Evolutionary conservation across 441 rosid species (phyloP).

Genomic region (Croton laevigatus): DNA sequence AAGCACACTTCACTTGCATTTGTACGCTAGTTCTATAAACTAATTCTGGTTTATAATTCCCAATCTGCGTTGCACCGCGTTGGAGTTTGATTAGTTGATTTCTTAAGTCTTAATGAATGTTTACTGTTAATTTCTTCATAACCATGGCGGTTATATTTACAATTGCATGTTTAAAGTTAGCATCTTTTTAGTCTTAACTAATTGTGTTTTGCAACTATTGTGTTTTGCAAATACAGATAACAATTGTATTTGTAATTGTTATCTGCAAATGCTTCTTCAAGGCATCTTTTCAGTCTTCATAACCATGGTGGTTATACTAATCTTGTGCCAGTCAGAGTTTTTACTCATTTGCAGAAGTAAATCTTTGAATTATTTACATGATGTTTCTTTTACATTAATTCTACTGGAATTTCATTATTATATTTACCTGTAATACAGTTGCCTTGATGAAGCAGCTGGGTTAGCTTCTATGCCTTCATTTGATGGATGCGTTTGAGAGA

Average conservation of each 20-base stretch:
- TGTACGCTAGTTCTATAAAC: not conserved
- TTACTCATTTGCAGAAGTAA: conserved; percentile 80
- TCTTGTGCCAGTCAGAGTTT: no score
- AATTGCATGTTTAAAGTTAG: not conserved
- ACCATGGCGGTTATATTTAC: not conserved
- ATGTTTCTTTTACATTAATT: conserved; percentile 5
- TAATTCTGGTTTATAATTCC: not conserved
- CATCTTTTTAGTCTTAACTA: not conserved
- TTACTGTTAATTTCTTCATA: not conserved
- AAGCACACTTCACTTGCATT: conserved; percentile 25
- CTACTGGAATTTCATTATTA: not conserved
- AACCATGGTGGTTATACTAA: no score
- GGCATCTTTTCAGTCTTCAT: no score
- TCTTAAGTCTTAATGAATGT: not conserved
- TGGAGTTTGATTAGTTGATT: not conserved
- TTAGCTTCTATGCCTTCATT: conserved; percentile 64
- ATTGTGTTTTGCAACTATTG: no score
- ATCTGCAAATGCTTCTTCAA: no score
- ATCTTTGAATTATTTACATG: conserved; percentile 18
- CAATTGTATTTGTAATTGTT: no score
- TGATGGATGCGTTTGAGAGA: conserved; percentile 47
- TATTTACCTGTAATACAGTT: conserved; percentile 49
- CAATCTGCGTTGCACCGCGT: not conserved
- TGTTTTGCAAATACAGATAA: no score
- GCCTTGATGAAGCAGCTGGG: conserved; percentile 85